Evolutionary conservation across 805 yeast genomes (phyloP).

Genomic region (Pichia phayaonensis): DNA sequence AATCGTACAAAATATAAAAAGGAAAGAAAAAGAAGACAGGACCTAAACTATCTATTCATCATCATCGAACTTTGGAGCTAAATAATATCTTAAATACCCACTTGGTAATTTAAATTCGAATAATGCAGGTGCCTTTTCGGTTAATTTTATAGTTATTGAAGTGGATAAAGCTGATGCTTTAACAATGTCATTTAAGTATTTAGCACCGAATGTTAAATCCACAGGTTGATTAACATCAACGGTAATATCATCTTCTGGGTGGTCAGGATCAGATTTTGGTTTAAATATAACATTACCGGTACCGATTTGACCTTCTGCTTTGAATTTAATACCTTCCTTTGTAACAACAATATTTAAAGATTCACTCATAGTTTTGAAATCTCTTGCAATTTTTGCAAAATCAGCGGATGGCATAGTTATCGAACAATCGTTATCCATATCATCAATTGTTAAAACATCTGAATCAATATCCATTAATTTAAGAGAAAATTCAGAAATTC

Average conservation of each 20-base stretch:
- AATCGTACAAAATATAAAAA: neutral
- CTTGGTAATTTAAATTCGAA: conserved; percentile 87
- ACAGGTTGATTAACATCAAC: conserved; percentile 83
- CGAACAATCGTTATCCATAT: conserved; percentile 82
- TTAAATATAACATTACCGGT: conserved; percentile 79
- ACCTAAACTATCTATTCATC: conserved; percentile 45
- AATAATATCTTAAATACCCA: conserved; percentile 90
- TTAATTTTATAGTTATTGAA: conserved; percentile 74
- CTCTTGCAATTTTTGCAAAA: conserved; percentile 84
- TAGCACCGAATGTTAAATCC: conserved; percentile 82
- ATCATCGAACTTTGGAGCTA: conserved; percentile 97
- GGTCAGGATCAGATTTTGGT: conserved; percentile 75
- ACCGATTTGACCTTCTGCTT: conserved; percentile 88
- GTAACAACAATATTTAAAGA: conserved; percentile 79
- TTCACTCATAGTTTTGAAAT: conserved; percentile 79
- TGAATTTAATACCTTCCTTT: conserved; percentile 85
- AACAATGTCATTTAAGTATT: conserved; percentile 84
- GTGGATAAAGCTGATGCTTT: conserved; percentile 78
- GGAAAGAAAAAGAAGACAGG: neutral
- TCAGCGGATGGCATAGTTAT: conserved; percentile 83
- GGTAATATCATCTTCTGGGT: conserved; percentile 64
- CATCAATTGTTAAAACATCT: conserved; percentile 89
- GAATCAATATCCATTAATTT: conserved; percentile 96
- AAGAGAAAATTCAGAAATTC: conserved; percentile 85
- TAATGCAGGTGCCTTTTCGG: conserved; percentile 88